Base-by-base conservation (phyloP, 2,329 filamentous ascomycete genomes). In the Colletotrichum phormii region DNA sequence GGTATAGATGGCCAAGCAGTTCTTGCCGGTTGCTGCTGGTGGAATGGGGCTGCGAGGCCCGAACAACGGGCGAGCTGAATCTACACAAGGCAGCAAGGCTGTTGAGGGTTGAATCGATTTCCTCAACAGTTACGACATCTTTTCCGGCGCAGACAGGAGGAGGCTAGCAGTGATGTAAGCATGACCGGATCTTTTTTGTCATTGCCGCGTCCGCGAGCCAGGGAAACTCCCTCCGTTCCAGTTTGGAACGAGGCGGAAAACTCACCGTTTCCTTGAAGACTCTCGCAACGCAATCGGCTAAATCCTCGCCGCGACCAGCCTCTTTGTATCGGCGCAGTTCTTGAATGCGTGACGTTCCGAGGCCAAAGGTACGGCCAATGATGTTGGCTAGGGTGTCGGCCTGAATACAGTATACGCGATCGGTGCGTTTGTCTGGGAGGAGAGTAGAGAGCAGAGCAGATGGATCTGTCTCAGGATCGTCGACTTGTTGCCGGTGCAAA, bases 341-440 rank as follows among this genome's bases (percentile, higher is more conserved):
- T 15, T 83, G 82, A 33, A 88, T 85, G 15, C 94, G 89, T 3
- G 88, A 89, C 3, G 84, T 82, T 1, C 92, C 91, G 29, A 97
- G 86, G 5, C 87, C 81, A n/a, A 96, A 85, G 24, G 72, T 89
- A 37, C 91, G 89, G 3, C 87, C 89, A 18, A 98, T 86, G n/a
- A 94, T 88, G 64, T 87, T 89, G 68, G 91, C 89, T 0, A 98
- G 85, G 0, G 84, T 86, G 9, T 83, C 79, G 6, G 89, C 84
- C 77, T 94, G 90, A 1, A 97, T 85, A 49, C 87, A 88, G 79
- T 95, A 97, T 2, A 96, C 93, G 33, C 94, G 89, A 78, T 97
- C 95, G 3, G 90, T 91, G 65, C 95, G 88, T 75, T 88, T 91
- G 74, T 95, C 92, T 0, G 95, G 94, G 0, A 97, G 88, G 0